Percentiles rank a stretch among this genome's conserved stretches.
These are phyloP conservation scores for Xylariaceae sp. DNA, from an alignment of 2,329 filamentous ascomycete genomes.

Conservation along the genomic window DNA sequence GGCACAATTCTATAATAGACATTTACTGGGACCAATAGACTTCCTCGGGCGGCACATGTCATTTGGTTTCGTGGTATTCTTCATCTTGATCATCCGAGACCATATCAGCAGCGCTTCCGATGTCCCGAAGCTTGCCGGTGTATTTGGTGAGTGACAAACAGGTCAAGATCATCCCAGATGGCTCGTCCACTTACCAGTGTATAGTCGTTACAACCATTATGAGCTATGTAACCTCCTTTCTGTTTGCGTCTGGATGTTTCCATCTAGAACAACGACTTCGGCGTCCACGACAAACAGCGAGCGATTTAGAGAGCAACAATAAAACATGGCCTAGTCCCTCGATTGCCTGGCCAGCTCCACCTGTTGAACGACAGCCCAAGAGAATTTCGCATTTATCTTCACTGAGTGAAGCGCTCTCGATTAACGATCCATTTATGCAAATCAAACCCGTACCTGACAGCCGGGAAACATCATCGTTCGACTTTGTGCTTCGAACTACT, in stretches of 20 bases:
- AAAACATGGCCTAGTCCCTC: constrained; percentile 37
- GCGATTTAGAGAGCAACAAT: constrained; percentile 35
- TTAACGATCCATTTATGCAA: constrained; percentile 27
- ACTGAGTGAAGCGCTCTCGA: constrained; percentile 24
- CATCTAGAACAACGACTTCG: constrained; percentile 36
- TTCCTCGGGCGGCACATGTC: constrained; percentile 45
- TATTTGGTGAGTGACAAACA: constrained; percentile 36
- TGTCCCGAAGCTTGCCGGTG: constrained; percentile 35
- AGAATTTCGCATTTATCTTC: constrained; percentile 25
- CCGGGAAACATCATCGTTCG: constrained; percentile 16
- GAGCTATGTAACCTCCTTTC: constrained; percentile 36
- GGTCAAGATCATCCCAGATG: neutral
- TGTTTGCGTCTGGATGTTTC: constrained; percentile 33
- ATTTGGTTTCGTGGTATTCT: constrained; percentile 42
- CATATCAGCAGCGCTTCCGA: constrained; percentile 36
- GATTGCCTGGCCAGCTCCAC: constrained; percentile 34
- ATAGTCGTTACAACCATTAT: constrained; percentile 38
- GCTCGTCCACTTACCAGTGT: constrained; percentile 8
- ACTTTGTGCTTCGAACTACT: constrained; percentile 34
- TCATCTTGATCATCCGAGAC: constrained; percentile 43
- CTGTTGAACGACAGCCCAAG: constrained; percentile 23
- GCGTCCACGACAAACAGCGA: constrained; percentile 17
- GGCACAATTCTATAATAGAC: constrained; percentile 32
- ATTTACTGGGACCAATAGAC: constrained; percentile 41
- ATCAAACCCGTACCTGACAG: constrained; percentile 6